Evolutionary conservation across 345 rosid genomes (phyloP).

Genomic region (Hibiscus trionum): DNA sequence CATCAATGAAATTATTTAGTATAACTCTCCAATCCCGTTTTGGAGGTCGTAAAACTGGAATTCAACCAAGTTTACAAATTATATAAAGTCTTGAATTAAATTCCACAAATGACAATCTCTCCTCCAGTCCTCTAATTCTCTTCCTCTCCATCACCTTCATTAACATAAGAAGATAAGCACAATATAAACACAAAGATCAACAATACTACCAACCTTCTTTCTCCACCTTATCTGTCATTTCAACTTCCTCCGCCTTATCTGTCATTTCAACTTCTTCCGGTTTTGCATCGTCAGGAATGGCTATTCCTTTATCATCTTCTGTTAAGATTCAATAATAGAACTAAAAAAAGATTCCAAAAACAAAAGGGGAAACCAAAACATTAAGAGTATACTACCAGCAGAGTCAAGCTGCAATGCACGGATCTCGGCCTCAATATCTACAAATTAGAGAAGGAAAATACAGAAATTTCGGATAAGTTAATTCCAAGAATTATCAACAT

Average conservation of each 20-base stretch:
- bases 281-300: conserved; percentile 27
- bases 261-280: conserved; percentile 29
- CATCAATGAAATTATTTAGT: neutral
- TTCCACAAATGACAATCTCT: neutral
- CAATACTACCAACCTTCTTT: conserved; percentile 39
- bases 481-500: neutral
- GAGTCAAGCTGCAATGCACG: conserved; percentile 56
- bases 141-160: neutral
- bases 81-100: too few relatives aligned
- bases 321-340: conserved; percentile 22
- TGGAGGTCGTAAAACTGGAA: neutral
- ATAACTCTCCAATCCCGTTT: neutral
- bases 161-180: neutral
- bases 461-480: neutral
- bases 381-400: conserved; percentile 26
- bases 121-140: neutral
- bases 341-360: conserved; percentile 6
- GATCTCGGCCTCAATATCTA: conserved; percentile 63
- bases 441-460: neutral
- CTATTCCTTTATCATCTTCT: conserved; percentile 40
- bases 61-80: neutral
- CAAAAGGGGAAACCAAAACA: neutral
- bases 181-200: conserved; percentile 1
- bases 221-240: conserved; percentile 32
- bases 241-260: conserved; percentile 29